Conservation (phyloP, 768 basidiomycete species). For the Kockovaella imperatae region DNA sequence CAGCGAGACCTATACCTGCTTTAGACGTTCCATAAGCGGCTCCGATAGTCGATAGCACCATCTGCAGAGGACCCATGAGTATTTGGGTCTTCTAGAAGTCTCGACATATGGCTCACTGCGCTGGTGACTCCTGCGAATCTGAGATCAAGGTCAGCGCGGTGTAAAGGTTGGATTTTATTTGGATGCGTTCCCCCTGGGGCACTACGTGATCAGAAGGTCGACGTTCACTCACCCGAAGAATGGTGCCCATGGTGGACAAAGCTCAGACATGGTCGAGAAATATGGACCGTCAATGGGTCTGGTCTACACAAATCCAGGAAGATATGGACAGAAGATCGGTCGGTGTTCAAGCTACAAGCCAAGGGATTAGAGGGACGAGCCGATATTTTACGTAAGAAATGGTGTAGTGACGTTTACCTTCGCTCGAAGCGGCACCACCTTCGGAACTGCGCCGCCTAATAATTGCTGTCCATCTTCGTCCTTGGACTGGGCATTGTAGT, state of each 20-base stretch:
- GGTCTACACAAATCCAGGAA: too few species aligned
- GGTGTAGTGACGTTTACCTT: too few species aligned
- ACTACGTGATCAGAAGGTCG: background rate
- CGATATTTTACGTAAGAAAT: too few species aligned
- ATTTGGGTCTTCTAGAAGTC: background rate
- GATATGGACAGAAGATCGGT: too few species aligned
- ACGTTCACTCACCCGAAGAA: constrained; percentile 65
- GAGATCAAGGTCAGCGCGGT: background rate
- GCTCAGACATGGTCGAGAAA: constrained; percentile 45
- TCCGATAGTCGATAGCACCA: constrained; percentile 85
- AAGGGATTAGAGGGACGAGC: too few species aligned
- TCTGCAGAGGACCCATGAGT: constrained; percentile 52
- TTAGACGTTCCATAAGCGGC: constrained; percentile 96
- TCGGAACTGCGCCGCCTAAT: too few species aligned
- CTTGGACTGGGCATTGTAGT: too few species aligned
- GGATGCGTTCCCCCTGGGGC: background rate
- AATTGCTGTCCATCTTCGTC: too few species aligned
- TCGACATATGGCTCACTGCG: constrained; percentile 57
- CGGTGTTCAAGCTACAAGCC: too few species aligned
- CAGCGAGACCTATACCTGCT: constrained; percentile 93
- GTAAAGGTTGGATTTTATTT: constrained; percentile 4
- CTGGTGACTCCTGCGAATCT: constrained; percentile 87
- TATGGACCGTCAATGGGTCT: too few species aligned
- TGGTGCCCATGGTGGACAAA: constrained; percentile 87
- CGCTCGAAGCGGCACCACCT: too few species aligned